phyloP scores from a whole-genome alignment of 2,329 filamentous ascomycete species.

The Sphaceloma murrayae region DNA sequence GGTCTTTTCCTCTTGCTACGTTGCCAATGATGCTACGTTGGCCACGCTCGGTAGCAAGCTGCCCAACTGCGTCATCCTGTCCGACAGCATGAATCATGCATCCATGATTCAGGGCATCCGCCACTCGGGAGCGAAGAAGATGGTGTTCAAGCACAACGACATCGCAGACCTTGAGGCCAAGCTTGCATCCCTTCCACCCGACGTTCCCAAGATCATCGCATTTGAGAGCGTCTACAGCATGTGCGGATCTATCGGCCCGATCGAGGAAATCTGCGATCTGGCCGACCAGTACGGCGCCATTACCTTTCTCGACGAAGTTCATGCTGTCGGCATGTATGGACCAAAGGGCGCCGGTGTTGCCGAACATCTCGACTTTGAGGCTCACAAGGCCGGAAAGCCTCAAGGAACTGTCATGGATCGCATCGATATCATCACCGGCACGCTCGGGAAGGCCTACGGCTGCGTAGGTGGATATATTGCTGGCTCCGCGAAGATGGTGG shows the following conservation, averaged over 20 bases:
- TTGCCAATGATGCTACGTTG: conserved; percentile 93
- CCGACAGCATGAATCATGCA: conserved; percentile 92
- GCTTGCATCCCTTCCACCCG: conserved; percentile 71
- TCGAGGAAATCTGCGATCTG: conserved; percentile 89
- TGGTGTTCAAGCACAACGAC: conserved; percentile 98
- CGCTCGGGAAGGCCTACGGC: conserved; percentile 93
- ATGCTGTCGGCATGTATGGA: conserved; percentile 98
- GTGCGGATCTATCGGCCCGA: conserved; percentile 95
- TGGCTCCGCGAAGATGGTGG: conserved; percentile 74
- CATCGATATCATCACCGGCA: conserved; percentile 95
- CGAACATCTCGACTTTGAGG: conserved; percentile 91
- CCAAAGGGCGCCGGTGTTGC: conserved; percentile 91
- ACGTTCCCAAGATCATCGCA: conserved; percentile 93
- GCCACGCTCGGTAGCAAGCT: conserved; percentile 95
- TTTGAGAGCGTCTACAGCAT: conserved; percentile 99
- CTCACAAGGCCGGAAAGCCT: conserved; percentile 64
- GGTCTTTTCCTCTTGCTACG: conserved; percentile 96
- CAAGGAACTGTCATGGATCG: conserved; percentile 87
- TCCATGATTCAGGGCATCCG: conserved; percentile 99
- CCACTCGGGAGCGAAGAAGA: conserved; percentile 89
- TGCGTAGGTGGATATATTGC: conserved; percentile 98
- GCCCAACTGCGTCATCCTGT: conserved; percentile 94
- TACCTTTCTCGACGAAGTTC: conserved; percentile 96
- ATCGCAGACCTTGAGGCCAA: conserved; percentile 87
- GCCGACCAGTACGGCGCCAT: conserved; percentile 96